A percentile compares a stretch with the other conserved stretches of the same genome.
These are phyloP conservation scores for Cladosporium sp. DNA, from an alignment of 2,329 filamentous ascomycete species.

Conservation along the genomic window DNA sequence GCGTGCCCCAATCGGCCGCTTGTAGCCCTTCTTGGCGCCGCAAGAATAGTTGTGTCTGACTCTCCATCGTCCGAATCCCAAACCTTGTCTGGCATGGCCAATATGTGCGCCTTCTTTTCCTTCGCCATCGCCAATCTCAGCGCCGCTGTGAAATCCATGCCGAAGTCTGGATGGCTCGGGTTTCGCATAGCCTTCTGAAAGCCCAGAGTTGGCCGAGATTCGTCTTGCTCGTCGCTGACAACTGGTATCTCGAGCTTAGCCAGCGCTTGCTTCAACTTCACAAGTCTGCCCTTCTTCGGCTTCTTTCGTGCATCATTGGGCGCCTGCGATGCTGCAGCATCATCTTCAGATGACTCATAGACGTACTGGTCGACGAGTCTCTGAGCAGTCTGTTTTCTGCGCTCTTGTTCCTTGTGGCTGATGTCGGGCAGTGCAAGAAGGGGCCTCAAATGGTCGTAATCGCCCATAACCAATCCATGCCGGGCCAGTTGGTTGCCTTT, in stretches of 20 bases:
- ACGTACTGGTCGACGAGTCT: neutral
- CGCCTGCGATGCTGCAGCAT: neutral
- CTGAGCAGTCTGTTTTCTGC: neutral
- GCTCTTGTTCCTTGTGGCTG: neutral
- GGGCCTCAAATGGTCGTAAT: neutral
- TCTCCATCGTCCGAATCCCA: neutral
- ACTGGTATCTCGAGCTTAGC: neutral
- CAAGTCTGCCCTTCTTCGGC: neutral
- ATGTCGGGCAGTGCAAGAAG: neutral
- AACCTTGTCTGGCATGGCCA: neutral
- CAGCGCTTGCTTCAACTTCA: neutral
- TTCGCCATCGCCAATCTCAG: neutral
- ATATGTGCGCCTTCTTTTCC: neutral
- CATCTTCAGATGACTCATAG: constrained; percentile 5
- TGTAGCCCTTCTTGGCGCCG: neutral
- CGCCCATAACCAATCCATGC: neutral
- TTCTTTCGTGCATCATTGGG: neutral
- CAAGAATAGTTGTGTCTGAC: neutral
- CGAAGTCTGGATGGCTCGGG: constrained; percentile 1
- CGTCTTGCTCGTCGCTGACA: neutral
- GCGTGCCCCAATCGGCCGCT: neutral
- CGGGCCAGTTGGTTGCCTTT: neutral
- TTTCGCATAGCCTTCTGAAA: neutral
- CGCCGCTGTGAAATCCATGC: neutral
- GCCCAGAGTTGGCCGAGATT: neutral